Evolutionary conservation across 2,329 filamentous ascomycete species (phyloP).

Genomic region (Ophiostoma sp.): DNA sequence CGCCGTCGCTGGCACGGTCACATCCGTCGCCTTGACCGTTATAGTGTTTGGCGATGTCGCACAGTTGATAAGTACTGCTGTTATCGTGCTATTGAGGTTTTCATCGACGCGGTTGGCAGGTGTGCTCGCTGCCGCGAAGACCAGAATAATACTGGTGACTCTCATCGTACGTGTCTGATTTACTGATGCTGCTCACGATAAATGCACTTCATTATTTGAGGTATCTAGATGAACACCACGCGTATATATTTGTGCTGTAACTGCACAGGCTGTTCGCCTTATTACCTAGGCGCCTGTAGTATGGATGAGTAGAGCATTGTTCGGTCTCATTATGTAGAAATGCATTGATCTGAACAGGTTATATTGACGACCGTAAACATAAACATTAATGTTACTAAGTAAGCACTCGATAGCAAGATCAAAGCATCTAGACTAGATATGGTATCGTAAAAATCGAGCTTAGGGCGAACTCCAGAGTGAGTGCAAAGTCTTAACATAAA

Average conservation of each 20-base stretch:
- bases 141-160: not conserved
- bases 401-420: too few relatives aligned
- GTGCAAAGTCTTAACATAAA: too few relatives aligned
- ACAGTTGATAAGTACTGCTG: not conserved
- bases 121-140: not conserved
- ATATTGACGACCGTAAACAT: too few relatives aligned
- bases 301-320: not conserved
- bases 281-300: not conserved
- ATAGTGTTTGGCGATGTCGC: not conserved
- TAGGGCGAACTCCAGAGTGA: too few relatives aligned
- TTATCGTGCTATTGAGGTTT: not conserved
- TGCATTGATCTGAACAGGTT: too few relatives aligned
- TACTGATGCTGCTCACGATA: not conserved
- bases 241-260: not conserved
- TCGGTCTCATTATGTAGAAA: not conserved
- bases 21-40: not conserved
- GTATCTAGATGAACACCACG: not conserved
- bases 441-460: too few relatives aligned
- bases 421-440: too few relatives aligned
- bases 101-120: not conserved
- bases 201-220: not conserved
- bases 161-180: not conserved
- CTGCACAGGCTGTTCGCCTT: not conserved
- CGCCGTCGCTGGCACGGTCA: slow-evolving; percentile 15
- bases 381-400: too few relatives aligned